These are phyloP conservation scores for Alternaria sp. DNA, from an alignment of 2,329 filamentous ascomycete genomes.

Conservation along the genomic window DNA sequence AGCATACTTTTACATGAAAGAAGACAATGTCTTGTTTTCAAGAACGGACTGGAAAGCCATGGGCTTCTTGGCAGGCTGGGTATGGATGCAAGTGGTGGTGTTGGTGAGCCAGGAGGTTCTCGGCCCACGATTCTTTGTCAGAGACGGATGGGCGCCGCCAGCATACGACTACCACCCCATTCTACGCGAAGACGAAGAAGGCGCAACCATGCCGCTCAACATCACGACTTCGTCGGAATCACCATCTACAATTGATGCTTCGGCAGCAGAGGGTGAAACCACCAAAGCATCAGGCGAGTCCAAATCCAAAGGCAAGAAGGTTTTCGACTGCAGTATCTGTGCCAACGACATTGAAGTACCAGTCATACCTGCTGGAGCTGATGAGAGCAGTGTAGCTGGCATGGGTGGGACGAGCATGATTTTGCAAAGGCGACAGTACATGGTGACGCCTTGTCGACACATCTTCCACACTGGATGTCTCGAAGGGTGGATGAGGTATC, in stretches of 20 bases:
- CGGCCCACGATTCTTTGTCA: constrained; percentile 86
- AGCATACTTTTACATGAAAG: constrained; percentile 81
- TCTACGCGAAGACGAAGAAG: constrained; percentile 83
- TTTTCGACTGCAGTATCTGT: constrained; percentile 94
- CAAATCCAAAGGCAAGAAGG: constrained; percentile 63
- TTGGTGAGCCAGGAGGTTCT: constrained; percentile 85
- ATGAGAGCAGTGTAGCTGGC: constrained; percentile 46
- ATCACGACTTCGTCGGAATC: constrained; percentile 48
- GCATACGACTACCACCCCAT: constrained; percentile 97
- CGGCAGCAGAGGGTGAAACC: constrained; percentile 17
- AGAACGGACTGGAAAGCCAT: constrained; percentile 73
- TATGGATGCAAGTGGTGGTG: constrained; percentile 84
- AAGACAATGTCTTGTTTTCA: constrained; percentile 83
- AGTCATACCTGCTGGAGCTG: constrained; percentile 66
- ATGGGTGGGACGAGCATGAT: constrained; percentile 64
- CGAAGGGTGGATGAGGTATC: constrained; percentile 94
- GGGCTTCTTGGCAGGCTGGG: constrained; percentile 72
- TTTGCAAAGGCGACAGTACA: constrained; percentile 83
- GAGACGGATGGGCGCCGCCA: constrained; percentile 69
- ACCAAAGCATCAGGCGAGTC: constrained; percentile 50
- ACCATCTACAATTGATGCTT: constrained; percentile 19
- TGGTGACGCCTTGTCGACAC: constrained; percentile 97
- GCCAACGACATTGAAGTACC: constrained; percentile 91
- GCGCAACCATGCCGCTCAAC: constrained; percentile 78
- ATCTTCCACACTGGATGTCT: constrained; percentile 93